These are phyloP conservation scores for Lophiotrema nucula DNA, from an alignment of 495 filamentous ascomycete genomes.

Conservation along the genomic window DNA sequence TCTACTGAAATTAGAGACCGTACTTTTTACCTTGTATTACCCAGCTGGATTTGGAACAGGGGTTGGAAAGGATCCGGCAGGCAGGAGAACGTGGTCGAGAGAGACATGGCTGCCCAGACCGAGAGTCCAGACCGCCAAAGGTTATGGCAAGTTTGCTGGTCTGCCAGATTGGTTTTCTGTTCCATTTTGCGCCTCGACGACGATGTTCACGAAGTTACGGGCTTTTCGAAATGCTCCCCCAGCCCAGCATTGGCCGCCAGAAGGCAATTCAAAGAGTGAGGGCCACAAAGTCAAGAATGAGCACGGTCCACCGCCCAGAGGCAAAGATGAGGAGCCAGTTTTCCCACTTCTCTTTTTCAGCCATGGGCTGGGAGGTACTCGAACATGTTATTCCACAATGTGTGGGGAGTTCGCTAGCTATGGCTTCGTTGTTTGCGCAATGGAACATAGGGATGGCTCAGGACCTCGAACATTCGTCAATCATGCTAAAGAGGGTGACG, in stretches of 20 bases:
- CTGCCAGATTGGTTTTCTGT: constrained; percentile 45
- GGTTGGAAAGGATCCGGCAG: constrained; percentile 27
- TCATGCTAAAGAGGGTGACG: constrained; percentile 36
- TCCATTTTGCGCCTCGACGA: constrained; percentile 49
- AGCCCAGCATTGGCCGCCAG: constrained; percentile 46
- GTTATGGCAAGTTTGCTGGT: constrained; percentile 54
- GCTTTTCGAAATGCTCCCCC: constrained; percentile 54
- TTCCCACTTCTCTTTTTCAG: constrained; percentile 50
- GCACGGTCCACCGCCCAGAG: constrained; percentile 33
- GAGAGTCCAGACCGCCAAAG: constrained; percentile 48
- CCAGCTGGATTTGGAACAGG: constrained; percentile 34
- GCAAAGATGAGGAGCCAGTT: constrained; percentile 34
- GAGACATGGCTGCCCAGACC: constrained; percentile 57
- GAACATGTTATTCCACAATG: constrained; percentile 47
- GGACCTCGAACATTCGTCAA: constrained; percentile 46
- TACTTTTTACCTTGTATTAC: constrained; percentile 45
- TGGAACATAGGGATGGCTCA: constrained; percentile 49
- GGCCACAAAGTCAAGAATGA: constrained; percentile 38
- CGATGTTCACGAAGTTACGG: constrained; percentile 58
- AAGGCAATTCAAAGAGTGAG: constrained; percentile 27
- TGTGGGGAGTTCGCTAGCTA: constrained; percentile 50
- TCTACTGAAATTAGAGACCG: constrained; percentile 42
- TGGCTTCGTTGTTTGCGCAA: constrained; percentile 48
- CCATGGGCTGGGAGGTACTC: constrained; percentile 48
- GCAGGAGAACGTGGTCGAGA: constrained; percentile 44